Evolutionary conservation across 2,329 filamentous ascomycete species (phyloP).

Genomic region (Cadophora sp.): DNA sequence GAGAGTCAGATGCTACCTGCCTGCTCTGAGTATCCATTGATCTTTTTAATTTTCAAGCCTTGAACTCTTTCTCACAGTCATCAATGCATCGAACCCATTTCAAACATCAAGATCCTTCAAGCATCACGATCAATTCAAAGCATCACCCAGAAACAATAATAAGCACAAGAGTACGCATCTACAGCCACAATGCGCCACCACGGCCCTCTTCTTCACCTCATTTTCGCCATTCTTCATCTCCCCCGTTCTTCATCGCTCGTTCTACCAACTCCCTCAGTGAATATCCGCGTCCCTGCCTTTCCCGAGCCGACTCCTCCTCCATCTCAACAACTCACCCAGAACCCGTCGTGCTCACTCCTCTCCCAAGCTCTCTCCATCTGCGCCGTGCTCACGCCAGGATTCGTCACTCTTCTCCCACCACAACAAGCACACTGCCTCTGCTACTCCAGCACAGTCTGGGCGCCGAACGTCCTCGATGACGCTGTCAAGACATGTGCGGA

Average conservation of each 20-base stretch:
- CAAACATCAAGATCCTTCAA: constrained; percentile 19
- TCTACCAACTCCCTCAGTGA: background rate
- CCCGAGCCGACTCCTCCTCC: constrained; percentile 17
- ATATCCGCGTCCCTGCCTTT: constrained; percentile 15
- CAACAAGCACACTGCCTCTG: constrained; percentile 41
- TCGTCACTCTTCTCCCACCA: constrained; percentile 32
- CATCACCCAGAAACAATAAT: constrained; percentile 15
- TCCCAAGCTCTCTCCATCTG: constrained; percentile 36
- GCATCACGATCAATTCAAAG: constrained; percentile 21
- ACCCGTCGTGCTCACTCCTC: constrained; percentile 25
- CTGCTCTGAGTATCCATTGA: background rate
- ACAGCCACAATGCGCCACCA: constrained; percentile 20
- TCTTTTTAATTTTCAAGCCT: too few species aligned
- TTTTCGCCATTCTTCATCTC: constrained; percentile 5
- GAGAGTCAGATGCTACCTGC: background rate
- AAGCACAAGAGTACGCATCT: constrained; percentile 15
- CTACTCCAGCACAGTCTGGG: constrained; percentile 37
- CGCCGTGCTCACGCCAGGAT: constrained; percentile 33
- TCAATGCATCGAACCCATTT: constrained; percentile 19
- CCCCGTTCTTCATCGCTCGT: constrained; percentile 10
- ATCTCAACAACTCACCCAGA: constrained; percentile 1
- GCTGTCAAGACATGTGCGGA: constrained; percentile 35
- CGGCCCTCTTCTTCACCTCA: constrained; percentile 11
- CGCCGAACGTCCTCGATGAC: constrained; percentile 35
- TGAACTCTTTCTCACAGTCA: constrained; percentile 2